phyloP scores from a whole-genome alignment of 768 basidiomycete genomes.

The Pleurotus tuber-regium region DNA sequence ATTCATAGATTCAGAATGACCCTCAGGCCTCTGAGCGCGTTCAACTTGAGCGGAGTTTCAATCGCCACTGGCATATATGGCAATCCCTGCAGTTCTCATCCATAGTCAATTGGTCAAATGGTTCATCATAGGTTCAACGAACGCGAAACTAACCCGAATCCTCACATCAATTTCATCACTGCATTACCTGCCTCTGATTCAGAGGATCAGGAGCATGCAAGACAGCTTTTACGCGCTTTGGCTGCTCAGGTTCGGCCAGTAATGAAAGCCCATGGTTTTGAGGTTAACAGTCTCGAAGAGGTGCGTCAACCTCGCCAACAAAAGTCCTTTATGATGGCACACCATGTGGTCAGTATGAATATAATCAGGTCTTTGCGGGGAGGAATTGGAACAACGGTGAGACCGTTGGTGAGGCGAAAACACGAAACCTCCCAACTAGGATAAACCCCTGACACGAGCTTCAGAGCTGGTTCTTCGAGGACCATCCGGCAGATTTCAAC shows the following conservation, averaged over 20 bases:
- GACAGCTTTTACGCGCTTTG: slow-evolving; percentile 71
- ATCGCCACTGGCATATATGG: no score
- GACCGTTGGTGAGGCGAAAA: slow-evolving; percentile 52
- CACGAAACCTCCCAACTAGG: not conserved
- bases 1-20: no score
- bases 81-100: no score
- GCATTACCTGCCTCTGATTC: slow-evolving; percentile 42
- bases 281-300: slow-evolving; percentile 80
- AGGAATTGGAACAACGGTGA: slow-evolving; percentile 87
- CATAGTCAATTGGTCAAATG: no score
- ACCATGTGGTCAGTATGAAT: slow-evolving; percentile 58
- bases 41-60: no score
- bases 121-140: slow-evolving; percentile 75
- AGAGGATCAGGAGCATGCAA: slow-evolving; percentile 57
- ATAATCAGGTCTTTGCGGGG: slow-evolving; percentile 75
- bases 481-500: slow-evolving; percentile 55
- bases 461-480: slow-evolving; percentile 77
- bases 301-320: slow-evolving; percentile 35
- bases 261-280: slow-evolving; percentile 79
- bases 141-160: slow-evolving; percentile 69
- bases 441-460: not conserved
- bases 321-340: not conserved
- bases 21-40: no score
- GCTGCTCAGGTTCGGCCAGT: slow-evolving; percentile 82
- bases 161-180: slow-evolving; percentile 73